Percentiles rank a stretch among this genome's conserved stretches.
These are phyloP conservation scores for Proliferodiscus dingleyae DNA, from an alignment of 2,329 filamentous ascomycete genomes.

Conservation along the genomic window DNA sequence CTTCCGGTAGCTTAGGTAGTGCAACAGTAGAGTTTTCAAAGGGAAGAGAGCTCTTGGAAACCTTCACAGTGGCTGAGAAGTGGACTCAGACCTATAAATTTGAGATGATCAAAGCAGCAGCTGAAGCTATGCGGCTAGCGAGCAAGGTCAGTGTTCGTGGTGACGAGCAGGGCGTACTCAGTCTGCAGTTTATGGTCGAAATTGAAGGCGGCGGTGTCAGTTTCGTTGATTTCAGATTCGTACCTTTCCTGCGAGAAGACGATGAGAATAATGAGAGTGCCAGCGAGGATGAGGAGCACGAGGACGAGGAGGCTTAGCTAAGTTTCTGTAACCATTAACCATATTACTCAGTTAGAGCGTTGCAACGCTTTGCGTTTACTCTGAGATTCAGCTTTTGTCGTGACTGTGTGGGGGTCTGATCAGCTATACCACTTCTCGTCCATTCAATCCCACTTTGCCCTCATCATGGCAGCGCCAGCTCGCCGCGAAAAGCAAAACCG, in stretches of 20 bases:
- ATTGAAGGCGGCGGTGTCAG: constrained; percentile 64
- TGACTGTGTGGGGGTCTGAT: no score
- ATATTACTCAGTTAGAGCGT: background rate
- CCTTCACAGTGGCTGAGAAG: constrained; percentile 57
- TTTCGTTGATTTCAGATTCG: constrained; percentile 79
- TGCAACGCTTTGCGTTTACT: no score
- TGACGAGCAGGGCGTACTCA: constrained; percentile 85
- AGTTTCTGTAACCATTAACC: background rate
- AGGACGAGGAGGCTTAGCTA: constrained; percentile 25
- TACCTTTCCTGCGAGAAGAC: constrained; percentile 63
- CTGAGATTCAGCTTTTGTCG: no score
- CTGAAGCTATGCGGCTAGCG: constrained; percentile 86
- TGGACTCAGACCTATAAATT: constrained; percentile 80
- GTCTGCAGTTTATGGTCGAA: constrained; percentile 94
- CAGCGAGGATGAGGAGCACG: constrained; percentile 42
- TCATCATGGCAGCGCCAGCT: no score
- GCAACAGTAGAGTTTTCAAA: constrained; percentile 63
- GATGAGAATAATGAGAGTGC: constrained; percentile 38
- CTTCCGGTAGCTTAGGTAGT: constrained; percentile 52
- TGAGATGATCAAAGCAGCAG: constrained; percentile 75
- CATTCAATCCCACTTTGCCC: no score
- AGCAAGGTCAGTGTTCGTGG: constrained; percentile 89
- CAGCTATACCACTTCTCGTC: no score
- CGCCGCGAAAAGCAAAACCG: no score
- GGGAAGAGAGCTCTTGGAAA: constrained; percentile 66